Conservation (phyloP, 257 asterid genomes). For the Anisodus tanguticus region DNA sequence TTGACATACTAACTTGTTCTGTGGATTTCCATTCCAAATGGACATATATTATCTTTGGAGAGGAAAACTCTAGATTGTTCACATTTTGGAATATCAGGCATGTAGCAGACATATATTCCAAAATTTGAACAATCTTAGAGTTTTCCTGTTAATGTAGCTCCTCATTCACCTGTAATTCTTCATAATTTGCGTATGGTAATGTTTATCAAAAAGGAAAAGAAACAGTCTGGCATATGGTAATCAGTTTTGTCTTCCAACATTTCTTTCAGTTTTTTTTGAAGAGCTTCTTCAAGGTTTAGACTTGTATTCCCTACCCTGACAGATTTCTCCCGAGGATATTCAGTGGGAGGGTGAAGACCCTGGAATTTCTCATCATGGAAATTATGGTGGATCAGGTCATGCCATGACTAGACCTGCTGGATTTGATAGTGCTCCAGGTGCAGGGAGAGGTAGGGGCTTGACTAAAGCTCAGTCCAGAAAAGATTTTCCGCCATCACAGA, state of each 20-base stretch:
- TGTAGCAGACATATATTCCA: constrained; percentile 2
- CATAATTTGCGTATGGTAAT: constrained; percentile 6
- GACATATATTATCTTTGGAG: not conserved
- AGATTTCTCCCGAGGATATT: constrained; percentile 90
- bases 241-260: not conserved
- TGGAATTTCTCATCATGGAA: constrained; percentile 67
- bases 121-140: not conserved
- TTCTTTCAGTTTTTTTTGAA: constrained; percentile 18
- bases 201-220: not conserved
- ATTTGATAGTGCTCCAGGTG: constrained; percentile 66
- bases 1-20: not conserved
- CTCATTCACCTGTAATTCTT: constrained; percentile 18
- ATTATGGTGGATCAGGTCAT: constrained; percentile 70
- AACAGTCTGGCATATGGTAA: constrained; percentile 17
- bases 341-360: constrained; percentile 91
- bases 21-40: not conserved
- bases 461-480: constrained; percentile 73
- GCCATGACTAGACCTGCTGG: constrained; percentile 66
- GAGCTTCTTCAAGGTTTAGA: constrained; percentile 22
- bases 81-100: not conserved
- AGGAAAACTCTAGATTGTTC: not conserved
- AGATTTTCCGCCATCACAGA: constrained; percentile 72
- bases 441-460: constrained; percentile 85
- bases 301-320: constrained; percentile 28
- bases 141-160: not conserved